Evolutionary conservation across 1,284 basidiomycete species (phyloP), one percentile per base, ranked within the genome.

Genomic region (Leccinum solheimii): DNA sequence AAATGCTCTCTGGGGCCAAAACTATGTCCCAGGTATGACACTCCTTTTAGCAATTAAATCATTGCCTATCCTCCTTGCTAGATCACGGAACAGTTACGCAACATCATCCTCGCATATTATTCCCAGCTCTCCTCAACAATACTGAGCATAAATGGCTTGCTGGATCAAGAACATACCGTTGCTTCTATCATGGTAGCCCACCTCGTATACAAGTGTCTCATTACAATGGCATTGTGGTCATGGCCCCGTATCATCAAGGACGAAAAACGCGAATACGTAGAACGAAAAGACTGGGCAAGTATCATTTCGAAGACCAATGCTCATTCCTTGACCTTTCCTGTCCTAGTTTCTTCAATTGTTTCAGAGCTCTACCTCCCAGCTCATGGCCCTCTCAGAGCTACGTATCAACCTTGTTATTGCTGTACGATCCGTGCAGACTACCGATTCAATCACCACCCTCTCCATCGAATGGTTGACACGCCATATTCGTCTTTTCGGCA

Each of bases 401-500:
- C 80, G 83, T 13, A 79, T 79, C 64, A 71, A 67, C 66, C 60
- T 80, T 56, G 65, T 79, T 64, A 65, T 79, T 64, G 72, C 79
- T 64, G 55, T 80, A 57, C 69, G 72, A 57, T 57, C 68, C 11
- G 61, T 62, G 32, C 40, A 69, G 10, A 48, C 62, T 13, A 62
- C 69, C 10, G 72, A 77, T 61, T 69, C 74, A n/a, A 64, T 75
- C 34, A 66, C 74, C 1, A 57, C 68, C 38, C 78, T 74, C 52
- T 81, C 82, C 2, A 72, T 90, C 32, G 80, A 85, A 53, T 72
- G 82, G 45, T 75, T 93, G 26, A 87, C 87, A 13, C 83, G 83
- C 53, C 89, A 91, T 68, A 77, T 91, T 45, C 83, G 82, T 32
- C 74, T 84, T 21, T 86, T 91, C 65, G 92, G 91, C 10, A 92